Conservation (phyloP, 768 basidiomycete genomes). For the Pulveroboletus sp. region DNA sequence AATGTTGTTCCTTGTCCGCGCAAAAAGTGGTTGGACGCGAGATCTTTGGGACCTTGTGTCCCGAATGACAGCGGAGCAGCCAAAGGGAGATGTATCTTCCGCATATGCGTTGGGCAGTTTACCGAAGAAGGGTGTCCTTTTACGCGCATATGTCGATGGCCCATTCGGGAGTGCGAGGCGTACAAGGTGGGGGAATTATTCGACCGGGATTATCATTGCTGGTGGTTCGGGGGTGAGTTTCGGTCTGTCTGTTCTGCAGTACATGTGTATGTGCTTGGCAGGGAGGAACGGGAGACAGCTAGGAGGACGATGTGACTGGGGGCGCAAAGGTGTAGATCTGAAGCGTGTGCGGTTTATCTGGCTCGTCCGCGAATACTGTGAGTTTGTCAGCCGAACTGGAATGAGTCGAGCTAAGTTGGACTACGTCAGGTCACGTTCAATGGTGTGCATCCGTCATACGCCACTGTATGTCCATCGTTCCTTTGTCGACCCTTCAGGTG, state of each 20-base stretch:
- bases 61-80: conserved; percentile 32
- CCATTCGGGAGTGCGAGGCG: conserved; percentile 65
- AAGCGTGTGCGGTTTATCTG: conserved; percentile 67
- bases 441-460: conserved; percentile 69
- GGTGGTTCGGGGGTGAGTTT: conserved; percentile 79
- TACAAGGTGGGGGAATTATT: conserved; percentile 53
- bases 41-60: conserved; percentile 56
- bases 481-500: conserved; percentile 47
- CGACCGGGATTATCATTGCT: conserved; percentile 56
- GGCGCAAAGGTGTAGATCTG: conserved; percentile 38
- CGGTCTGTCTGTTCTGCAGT: conserved; percentile 61
- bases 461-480: conserved; percentile 55
- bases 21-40: conserved; percentile 65
- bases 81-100: conserved; percentile 23
- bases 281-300: conserved; percentile 47
- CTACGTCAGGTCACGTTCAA: conserved; percentile 56
- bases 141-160: conserved; percentile 59
- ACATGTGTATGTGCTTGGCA: conserved; percentile 53
- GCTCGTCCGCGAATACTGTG: conserved; percentile 73
- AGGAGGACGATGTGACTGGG: conserved; percentile 44
- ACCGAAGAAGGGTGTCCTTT: conserved; percentile 45
- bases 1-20: conserved; percentile 64
- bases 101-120: conserved; percentile 5
- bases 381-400: conserved; percentile 24
- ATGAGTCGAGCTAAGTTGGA: not conserved